A percentile compares a stretch with the other conserved stretches of the same genome.
Evolutionary conservation across 2,329 filamentous ascomycete species (phyloP).

Genomic region (Beauveria brongniartii): DNA sequence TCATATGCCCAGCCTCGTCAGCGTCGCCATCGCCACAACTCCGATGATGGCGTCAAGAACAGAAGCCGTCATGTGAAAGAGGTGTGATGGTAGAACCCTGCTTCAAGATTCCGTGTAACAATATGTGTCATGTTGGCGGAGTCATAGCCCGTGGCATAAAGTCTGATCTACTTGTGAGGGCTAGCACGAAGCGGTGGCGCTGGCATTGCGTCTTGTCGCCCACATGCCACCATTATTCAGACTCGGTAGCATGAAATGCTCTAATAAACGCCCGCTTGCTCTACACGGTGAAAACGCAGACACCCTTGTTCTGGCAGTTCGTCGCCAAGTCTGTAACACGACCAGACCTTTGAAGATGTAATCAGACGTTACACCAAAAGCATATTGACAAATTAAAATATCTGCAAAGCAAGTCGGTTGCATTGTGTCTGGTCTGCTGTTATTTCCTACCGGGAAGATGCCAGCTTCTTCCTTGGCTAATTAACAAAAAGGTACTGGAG

Average conservation of each 20-base stretch:
- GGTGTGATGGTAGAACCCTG: neutral
- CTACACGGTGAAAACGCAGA: too few species aligned
- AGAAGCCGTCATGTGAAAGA: neutral
- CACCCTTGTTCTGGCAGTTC: neutral
- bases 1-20: neutral
- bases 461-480: neutral
- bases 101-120: neutral
- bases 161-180: too few species aligned
- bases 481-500: neutral
- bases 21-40: constrained; percentile 8
- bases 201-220: too few species aligned
- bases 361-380: neutral
- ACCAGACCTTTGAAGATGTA: neutral
- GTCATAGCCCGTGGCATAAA: neutral
- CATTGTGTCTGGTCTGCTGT: neutral
- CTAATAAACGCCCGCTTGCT: neutral
- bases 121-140: neutral
- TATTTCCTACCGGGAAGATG: neutral
- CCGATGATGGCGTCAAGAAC: constrained; percentile 13
- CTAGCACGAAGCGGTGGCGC: too few species aligned
- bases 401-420: neutral
- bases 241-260: neutral
- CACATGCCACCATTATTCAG: neutral
- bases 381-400: neutral
- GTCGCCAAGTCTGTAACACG: neutral